These are phyloP conservation scores for Amphirosellinia nigrospora DNA, from an alignment of 495 filamentous ascomycete species.

Conservation along the genomic window DNA sequence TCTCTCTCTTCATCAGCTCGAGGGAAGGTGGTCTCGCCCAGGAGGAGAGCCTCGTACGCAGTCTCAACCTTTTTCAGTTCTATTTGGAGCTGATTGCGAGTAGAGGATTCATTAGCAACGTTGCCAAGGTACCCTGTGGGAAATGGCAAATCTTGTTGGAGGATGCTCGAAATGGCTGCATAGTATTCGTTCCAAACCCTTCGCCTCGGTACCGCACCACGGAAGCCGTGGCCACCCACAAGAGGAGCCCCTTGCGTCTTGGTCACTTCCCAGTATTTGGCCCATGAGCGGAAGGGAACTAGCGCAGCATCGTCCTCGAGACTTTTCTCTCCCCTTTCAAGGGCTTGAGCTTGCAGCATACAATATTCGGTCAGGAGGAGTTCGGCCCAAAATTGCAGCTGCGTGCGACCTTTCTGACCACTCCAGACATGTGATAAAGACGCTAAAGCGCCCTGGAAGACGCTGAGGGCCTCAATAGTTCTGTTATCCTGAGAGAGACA, in stretches of 20 bases:
- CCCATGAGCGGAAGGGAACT: constrained; percentile 66
- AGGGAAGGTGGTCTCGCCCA: constrained; percentile 80
- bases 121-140: constrained; percentile 50
- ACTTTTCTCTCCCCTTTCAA: constrained; percentile 50
- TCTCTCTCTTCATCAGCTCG: constrained; percentile 75
- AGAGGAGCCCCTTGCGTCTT: constrained; percentile 41
- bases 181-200: constrained; percentile 85
- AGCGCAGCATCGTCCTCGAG: constrained; percentile 58
- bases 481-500: constrained; percentile 65
- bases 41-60: constrained; percentile 73
- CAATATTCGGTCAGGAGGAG: constrained; percentile 75
- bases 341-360: constrained; percentile 64
- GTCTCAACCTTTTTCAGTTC: constrained; percentile 78
- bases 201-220: constrained; percentile 57
- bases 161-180: constrained; percentile 67
- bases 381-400: constrained; percentile 79
- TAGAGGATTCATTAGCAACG: constrained; percentile 51
- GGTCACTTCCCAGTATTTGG: constrained; percentile 59
- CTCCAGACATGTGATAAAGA: constrained; percentile 58
- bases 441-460: constrained; percentile 67
- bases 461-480: constrained; percentile 62
- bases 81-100: constrained; percentile 67
- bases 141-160: constrained; percentile 59
- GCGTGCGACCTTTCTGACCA: constrained; percentile 54
- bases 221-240: constrained; percentile 54